Base-by-base conservation (phyloP, 495 filamentous ascomycete genomes). In the Aspergillus leporis region DNA sequence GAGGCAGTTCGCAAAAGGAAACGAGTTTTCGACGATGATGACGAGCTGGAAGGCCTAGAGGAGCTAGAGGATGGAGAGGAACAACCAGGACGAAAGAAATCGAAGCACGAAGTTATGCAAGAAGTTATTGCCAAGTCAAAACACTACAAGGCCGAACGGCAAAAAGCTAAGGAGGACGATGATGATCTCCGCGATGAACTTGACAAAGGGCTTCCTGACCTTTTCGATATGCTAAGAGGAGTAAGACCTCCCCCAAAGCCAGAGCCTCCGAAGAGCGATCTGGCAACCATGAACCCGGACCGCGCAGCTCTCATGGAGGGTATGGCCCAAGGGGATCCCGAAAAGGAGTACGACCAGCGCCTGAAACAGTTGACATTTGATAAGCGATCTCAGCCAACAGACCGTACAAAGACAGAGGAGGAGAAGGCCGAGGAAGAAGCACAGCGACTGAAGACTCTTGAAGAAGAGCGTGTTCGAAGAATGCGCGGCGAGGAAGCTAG, bases 111-210 rank as follows among this genome's bases (percentile, higher is more conserved):
- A 68, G 90, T 98, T 32, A 97, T 97, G 88, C 89, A 93, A 64
- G 95, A 98, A 72, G 85, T 98, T 59, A 98, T 98, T 59, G 89
- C 92, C 38, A 99, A 98, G 74, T 98, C 95, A 3, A 99, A 98
- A 70, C 81, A 90, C 28, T 81, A 97, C 79, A 98, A 95, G 74
- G 89, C 90, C 58, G 92, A 97, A 74, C 87, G 94, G 21, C 95
- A 98, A 75, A 85, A 90, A 55, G 83, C 84, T 8, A 98, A 97
- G 70, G 94, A 98, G 59, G 92, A 96, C 47, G 93, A 98, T 65
- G 92, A 93, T 25, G 92, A 96, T 65, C 75, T 97, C n/a, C 81
- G 90, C 58, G 89, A 93, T 49, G 86, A 89, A 63, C 74, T 90
- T 9, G 87, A 91, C 58, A 87, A 91, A 67, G 87, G 88, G 19